phyloP scores from a whole-genome alignment of 2,329 filamentous ascomycete species.

The Sporothrix curviconia region DNA sequence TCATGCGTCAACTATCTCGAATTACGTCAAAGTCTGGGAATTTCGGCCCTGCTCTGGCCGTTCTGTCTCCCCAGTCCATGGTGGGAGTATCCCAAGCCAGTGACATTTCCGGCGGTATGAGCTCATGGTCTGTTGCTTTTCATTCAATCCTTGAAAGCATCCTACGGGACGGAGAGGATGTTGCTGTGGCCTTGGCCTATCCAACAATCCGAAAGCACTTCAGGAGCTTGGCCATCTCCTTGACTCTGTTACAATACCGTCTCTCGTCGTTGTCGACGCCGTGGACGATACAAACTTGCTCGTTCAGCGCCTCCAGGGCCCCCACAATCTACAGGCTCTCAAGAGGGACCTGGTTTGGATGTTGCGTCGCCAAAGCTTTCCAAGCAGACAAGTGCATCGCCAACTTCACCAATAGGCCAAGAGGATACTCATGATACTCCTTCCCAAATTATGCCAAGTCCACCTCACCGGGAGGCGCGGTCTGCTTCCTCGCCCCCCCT shows the following conservation, averaged over 20 bases:
- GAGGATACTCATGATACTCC: no score
- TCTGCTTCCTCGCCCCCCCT: background rate
- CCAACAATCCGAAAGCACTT: slow-evolving; percentile 45
- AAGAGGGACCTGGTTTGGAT: no score
- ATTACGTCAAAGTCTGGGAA: slow-evolving; percentile 39
- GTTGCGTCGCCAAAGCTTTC: slow-evolving; percentile 6
- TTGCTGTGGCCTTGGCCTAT: slow-evolving; percentile 52
- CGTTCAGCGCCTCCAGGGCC: slow-evolving; percentile 27
- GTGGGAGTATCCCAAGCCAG: background rate
- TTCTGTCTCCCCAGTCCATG: slow-evolving; percentile 24
- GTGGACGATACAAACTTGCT: slow-evolving; percentile 45
- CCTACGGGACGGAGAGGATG: slow-evolving; percentile 54
- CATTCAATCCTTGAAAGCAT: slow-evolving; percentile 49
- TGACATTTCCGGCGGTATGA: slow-evolving; percentile 8
- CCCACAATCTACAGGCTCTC: no score
- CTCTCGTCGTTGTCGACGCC: slow-evolving; percentile 49
- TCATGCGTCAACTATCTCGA: slow-evolving; percentile 39
- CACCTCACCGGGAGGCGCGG: background rate
- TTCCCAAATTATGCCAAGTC: background rate
- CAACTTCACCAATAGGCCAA: background rate
- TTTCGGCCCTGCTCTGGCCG: slow-evolving; percentile 42
- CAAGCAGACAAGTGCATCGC: background rate
- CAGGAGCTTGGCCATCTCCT: slow-evolving; percentile 42
- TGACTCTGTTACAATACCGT: slow-evolving; percentile 44
- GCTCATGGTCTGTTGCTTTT: slow-evolving; percentile 52